Percentiles rank a stretch among this genome's conserved stretches.
Evolutionary conservation across 352 stramenopile genomes (phyloP).

Genomic region (Phytopythium delawarense): DNA sequence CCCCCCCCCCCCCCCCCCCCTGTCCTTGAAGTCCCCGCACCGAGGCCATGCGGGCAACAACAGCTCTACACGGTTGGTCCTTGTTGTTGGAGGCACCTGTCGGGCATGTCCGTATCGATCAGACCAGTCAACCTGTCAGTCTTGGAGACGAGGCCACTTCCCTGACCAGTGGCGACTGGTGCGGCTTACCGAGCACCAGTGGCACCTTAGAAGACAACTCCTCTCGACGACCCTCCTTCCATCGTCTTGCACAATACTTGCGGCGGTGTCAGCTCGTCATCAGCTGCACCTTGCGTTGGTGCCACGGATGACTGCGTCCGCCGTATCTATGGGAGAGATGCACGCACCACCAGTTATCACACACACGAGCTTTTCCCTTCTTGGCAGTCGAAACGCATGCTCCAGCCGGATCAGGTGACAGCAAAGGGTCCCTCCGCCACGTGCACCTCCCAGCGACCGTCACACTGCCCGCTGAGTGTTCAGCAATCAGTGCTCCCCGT

Average conservation of each 20-base stretch:
- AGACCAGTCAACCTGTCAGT: background rate
- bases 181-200: too few relatives aligned
- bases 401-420: too few relatives aligned
- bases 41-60: background rate
- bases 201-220: too few relatives aligned
- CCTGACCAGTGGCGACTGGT: too few relatives aligned
- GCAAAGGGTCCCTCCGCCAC: background rate
- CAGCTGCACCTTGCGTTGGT: background rate
- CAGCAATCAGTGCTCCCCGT: background rate
- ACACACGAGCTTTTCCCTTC: background rate
- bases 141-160: too few relatives aligned
- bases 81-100: too few relatives aligned
- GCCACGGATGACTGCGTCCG: background rate
- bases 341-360: background rate
- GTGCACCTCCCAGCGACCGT: background rate
- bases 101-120: background rate
- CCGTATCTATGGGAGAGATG: background rate
- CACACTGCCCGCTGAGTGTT: background rate
- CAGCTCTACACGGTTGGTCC: background rate
- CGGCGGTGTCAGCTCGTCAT: background rate
- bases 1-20: constrained; percentile 14
- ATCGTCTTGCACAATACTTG: background rate
- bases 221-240: too few relatives aligned
- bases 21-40: background rate
- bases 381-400: background rate